Conservation (phyloP, 768 basidiomycete genomes). For the Cystofilobasidium capitatum region DNA sequence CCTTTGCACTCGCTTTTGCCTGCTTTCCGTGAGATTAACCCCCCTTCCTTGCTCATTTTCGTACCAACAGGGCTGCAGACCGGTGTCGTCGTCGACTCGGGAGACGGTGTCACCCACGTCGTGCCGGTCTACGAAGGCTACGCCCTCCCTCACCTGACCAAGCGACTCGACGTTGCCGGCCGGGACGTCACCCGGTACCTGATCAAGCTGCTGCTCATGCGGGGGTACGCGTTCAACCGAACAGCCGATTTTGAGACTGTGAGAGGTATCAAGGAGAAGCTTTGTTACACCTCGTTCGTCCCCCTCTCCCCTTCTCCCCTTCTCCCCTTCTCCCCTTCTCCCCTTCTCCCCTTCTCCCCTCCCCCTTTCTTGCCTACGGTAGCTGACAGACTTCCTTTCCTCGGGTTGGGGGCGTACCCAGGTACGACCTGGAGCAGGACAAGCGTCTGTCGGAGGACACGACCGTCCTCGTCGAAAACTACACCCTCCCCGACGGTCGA, state of each 20-base stretch:
- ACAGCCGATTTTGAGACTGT: conserved; percentile 99
- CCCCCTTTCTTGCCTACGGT: neutral
- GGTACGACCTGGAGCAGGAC: conserved; percentile 95
- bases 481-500: conserved; percentile 91
- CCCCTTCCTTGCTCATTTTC: neutral
- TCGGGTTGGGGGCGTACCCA: conserved; percentile 34
- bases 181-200: conserved; percentile 96
- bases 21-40: neutral
- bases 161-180: conserved; percentile 91
- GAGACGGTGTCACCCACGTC: conserved; percentile 98
- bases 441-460: conserved; percentile 89
- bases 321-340: neutral
- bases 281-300: conserved; percentile 87
- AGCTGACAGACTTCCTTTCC: neutral
- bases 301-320: neutral
- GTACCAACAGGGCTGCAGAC: conserved; percentile 71
- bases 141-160: conserved; percentile 86
- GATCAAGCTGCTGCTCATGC: conserved; percentile 98
- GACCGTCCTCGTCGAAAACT: conserved; percentile 88
- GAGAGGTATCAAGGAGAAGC: conserved; percentile 94
- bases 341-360: neutral
- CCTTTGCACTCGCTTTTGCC: neutral
- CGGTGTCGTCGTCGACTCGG: conserved; percentile 97
- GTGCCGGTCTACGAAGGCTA: conserved; percentile 98
- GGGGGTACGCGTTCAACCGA: conserved; percentile 99